These are phyloP conservation scores for Lojkania enalia DNA, from an alignment of 2,329 filamentous ascomycete genomes.

Conservation along the genomic window DNA sequence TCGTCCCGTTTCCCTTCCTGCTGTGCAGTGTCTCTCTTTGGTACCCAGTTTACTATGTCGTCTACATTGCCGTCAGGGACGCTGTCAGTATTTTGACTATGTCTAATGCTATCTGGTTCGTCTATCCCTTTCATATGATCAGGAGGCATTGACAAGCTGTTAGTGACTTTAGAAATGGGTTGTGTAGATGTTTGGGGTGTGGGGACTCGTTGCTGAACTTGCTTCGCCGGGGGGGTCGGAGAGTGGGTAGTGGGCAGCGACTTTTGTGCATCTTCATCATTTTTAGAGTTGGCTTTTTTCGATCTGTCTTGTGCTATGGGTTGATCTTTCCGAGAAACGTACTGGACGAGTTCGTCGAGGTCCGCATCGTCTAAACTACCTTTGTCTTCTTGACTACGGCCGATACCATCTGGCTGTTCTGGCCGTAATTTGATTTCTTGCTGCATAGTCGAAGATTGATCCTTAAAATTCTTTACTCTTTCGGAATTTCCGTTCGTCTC, in stretches of 20 bases:
- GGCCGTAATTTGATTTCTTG: conserved; percentile 2
- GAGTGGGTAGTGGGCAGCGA: not conserved
- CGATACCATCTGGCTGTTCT: not conserved
- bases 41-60: conserved; percentile 2
- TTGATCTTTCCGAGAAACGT: conserved; percentile 2
- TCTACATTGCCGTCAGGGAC: too few relatives aligned
- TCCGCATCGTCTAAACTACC: conserved; percentile 1
- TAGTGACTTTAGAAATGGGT: not conserved
- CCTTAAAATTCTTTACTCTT: not conserved
- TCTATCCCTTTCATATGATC: not conserved
- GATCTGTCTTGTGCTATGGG: not conserved
- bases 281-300: not conserved
- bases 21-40: not conserved
- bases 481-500: conserved; percentile 30
- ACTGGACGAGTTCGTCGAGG: conserved; percentile 8
- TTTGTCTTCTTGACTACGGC: not conserved
- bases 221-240: too few relatives aligned
- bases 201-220: not conserved
- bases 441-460: not conserved
- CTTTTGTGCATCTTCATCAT: not conserved
- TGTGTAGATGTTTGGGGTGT: not conserved
- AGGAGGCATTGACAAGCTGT: too few relatives aligned
- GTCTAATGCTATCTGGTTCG: not conserved
- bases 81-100: too few relatives aligned
- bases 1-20: not conserved